phyloP scores from a whole-genome alignment of 2,329 filamentous ascomycete genomes.

The Pseudogymnoascus sp. region DNA sequence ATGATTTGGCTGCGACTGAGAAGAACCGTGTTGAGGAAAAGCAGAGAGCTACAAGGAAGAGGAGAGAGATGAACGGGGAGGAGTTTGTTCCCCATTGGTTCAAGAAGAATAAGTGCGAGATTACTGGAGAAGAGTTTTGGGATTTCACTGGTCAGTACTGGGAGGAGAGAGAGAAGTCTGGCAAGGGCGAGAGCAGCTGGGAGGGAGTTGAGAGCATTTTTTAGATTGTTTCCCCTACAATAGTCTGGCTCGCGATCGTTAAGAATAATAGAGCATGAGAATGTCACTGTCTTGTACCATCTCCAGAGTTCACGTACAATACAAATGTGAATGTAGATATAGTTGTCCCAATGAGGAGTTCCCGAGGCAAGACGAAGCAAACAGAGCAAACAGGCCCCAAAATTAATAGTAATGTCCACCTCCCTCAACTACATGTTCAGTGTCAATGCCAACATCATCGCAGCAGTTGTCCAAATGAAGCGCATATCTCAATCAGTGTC shows the following conservation, averaged over 20 bases:
- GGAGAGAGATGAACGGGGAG: conserved; percentile 69
- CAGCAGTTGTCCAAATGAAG: conserved; percentile 21
- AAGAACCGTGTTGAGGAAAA: conserved; percentile 93
- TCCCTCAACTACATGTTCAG: background rate
- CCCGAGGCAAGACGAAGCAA: conserved; percentile 1
- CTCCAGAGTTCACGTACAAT: background rate
- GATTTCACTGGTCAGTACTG: conserved; percentile 85
- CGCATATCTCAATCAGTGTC: conserved; percentile 22
- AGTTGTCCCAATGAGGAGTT: background rate
- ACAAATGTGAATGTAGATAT: background rate
- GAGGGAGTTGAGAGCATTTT: conserved; percentile 29
- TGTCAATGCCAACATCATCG: background rate
- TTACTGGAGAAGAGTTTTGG: conserved; percentile 89
- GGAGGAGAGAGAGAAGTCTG: conserved; percentile 43
- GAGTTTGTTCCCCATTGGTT: conserved; percentile 88
- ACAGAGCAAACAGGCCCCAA: conserved; percentile 6
- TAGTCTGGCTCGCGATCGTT: background rate
- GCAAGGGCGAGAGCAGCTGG: conserved; percentile 20
- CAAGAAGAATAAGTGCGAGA: conserved; percentile 58
- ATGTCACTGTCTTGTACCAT: background rate
- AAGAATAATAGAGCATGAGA: background rate
- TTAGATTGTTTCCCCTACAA: background rate
- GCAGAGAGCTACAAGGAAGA: conserved; percentile 68
- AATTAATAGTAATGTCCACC: background rate
- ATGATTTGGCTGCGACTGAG: conserved; percentile 85